Percentiles rank a stretch among this genome's conserved stretches.
phyloP scores from a whole-genome alignment of 2,329 filamentous ascomycete genomes.

The Cladophialophora exuberans region DNA sequence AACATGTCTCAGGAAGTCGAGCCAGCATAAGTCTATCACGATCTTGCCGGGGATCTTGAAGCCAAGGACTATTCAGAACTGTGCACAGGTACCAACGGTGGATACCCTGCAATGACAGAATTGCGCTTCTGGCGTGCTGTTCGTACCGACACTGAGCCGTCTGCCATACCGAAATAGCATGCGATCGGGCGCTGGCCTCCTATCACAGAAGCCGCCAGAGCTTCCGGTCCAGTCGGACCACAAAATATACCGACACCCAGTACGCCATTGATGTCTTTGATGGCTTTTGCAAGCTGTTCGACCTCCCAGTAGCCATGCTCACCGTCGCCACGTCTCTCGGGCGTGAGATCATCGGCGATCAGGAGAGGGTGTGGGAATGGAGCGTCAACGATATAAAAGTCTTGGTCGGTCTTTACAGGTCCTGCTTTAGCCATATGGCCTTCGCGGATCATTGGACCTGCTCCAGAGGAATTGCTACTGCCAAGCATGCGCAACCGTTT shows the following conservation, averaged over 20 bases:
- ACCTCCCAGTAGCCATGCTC: slow-evolving; percentile 78
- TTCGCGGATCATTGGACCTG: slow-evolving; percentile 59
- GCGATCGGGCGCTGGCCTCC: slow-evolving; percentile 89
- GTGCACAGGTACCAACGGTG: slow-evolving; percentile 29
- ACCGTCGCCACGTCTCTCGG: slow-evolving; percentile 56
- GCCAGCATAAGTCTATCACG: slow-evolving; percentile 15
- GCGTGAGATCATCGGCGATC: slow-evolving; percentile 60
- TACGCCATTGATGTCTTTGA: slow-evolving; percentile 83
- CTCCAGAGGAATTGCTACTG: slow-evolving; percentile 62
- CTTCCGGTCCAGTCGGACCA: slow-evolving; percentile 75
- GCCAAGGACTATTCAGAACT: slow-evolving; percentile 21
- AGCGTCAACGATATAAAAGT: slow-evolving; percentile 89
- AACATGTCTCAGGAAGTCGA: not conserved
- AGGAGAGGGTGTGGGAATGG: slow-evolving; percentile 74
- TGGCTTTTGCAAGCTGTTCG: slow-evolving; percentile 68
- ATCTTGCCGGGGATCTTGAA: not conserved
- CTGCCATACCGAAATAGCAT: slow-evolving; percentile 91
- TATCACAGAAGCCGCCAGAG: slow-evolving; percentile 61
- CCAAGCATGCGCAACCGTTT: slow-evolving; percentile 73
- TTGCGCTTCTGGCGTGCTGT: slow-evolving; percentile 41
- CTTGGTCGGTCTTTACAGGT: slow-evolving; percentile 82
- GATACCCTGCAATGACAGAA: slow-evolving; percentile 31
- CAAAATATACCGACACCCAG: slow-evolving; percentile 91
- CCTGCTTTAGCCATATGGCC: slow-evolving; percentile 78
- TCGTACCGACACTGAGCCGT: slow-evolving; percentile 67